A percentile compares a stretch with the other conserved stretches of the same genome.
Evolutionary conservation across 179 eudicot genomes (phyloP).

Genomic region (Vitellaria paradoxa): DNA sequence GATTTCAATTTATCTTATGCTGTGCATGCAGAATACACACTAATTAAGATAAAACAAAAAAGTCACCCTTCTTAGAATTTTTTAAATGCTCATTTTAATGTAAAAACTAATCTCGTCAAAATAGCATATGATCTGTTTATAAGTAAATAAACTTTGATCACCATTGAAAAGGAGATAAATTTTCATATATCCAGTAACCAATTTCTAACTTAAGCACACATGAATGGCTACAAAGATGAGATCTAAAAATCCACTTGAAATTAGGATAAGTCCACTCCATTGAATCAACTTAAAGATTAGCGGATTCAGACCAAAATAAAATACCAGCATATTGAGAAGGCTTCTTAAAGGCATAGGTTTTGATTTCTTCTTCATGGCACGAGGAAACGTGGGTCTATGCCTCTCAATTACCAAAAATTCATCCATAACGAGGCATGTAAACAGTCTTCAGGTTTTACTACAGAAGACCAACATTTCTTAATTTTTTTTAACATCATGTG

Average conservation of each 20-base stretch:
- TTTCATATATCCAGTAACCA: background rate
- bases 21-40: background rate
- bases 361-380: background rate
- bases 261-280: background rate
- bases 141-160: background rate
- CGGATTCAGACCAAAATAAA: background rate
- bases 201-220: background rate
- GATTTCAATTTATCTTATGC: background rate
- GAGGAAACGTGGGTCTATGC: background rate
- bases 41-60: background rate
- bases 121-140: background rate
- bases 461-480: conserved; percentile 1
- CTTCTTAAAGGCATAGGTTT: background rate
- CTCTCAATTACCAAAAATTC: background rate
- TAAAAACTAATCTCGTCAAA: background rate
- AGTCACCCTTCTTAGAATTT: background rate
- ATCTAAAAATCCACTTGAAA: background rate
- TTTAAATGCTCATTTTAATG: background rate
- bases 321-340: background rate
- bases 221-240: background rate
- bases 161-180: background rate
- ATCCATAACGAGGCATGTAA: background rate
- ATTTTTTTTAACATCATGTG: background rate
- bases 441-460: background rate
- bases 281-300: background rate